A percentile compares a stretch with the other conserved stretches of the same genome.
phyloP scores from a whole-genome alignment of 495 filamentous ascomycete genomes.

The Podospora didyma region DNA sequence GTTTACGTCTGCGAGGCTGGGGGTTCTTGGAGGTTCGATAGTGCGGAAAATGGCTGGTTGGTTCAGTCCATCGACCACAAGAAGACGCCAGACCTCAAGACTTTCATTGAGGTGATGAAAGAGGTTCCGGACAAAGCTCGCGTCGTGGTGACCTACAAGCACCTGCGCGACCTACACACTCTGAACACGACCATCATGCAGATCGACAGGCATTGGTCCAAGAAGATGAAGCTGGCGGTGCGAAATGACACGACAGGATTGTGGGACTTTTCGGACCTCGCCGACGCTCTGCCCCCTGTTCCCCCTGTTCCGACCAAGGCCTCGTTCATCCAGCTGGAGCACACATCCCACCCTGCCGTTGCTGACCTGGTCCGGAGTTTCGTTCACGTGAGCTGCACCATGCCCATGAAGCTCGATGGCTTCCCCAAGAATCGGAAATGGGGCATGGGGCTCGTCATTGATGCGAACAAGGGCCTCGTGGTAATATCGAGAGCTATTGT shows the following conservation, averaged over 20 bases:
- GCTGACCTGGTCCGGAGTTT: constrained; percentile 92
- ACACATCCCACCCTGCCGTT: constrained; percentile 82
- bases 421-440: constrained; percentile 90
- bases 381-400: constrained; percentile 82
- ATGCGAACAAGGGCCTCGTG: constrained; percentile 92
- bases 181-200: constrained; percentile 88
- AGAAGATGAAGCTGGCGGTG: constrained; percentile 88
- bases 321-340: constrained; percentile 85
- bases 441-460: constrained; percentile 91
- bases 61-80: constrained; percentile 85
- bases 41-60: constrained; percentile 86
- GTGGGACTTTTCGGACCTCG: constrained; percentile 91
- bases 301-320: constrained; percentile 70
- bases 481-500: constrained; percentile 90
- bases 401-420: constrained; percentile 94
- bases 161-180: constrained; percentile 91
- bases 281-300: constrained; percentile 69
- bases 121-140: constrained; percentile 82
- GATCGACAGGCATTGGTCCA: constrained; percentile 91
- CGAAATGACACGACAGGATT: constrained; percentile 87
- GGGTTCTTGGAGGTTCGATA: constrained; percentile 92
- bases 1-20: constrained; percentile 95
- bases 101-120: constrained; percentile 91
- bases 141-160: constrained; percentile 91
- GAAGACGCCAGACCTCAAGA: constrained; percentile 77